These are phyloP conservation scores for Pythium grandisporangium DNA, from an alignment of 352 stramenopile species.

Conservation along the genomic window DNA sequence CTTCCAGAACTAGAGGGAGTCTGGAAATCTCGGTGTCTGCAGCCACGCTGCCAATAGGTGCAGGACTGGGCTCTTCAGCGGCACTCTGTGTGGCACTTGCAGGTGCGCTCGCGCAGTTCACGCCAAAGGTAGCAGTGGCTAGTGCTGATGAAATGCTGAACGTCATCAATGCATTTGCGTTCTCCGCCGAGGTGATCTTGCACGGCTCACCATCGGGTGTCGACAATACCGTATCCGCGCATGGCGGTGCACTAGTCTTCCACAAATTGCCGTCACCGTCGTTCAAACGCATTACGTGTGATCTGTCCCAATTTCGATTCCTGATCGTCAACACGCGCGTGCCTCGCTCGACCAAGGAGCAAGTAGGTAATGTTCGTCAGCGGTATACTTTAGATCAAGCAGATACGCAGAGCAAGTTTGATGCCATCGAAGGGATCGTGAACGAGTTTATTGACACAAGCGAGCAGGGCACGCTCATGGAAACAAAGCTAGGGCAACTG, in stretches of 20 bases:
- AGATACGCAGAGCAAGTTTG: slow-evolving; percentile 45
- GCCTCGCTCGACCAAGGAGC: slow-evolving; percentile 77
- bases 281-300: slow-evolving; percentile 31
- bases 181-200: slow-evolving; percentile 81
- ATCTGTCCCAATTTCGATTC: slow-evolving; percentile 71
- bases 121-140: too few relatives aligned
- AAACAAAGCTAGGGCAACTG: slow-evolving; percentile 27
- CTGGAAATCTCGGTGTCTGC: too few relatives aligned
- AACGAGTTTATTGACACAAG: slow-evolving; percentile 41
- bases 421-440: slow-evolving; percentile 73
- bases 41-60: slow-evolving; percentile 84
- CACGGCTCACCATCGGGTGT: slow-evolving; percentile 88
- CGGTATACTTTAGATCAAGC: slow-evolving; percentile 42
- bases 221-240: slow-evolving; percentile 89
- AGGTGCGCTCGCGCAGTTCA: slow-evolving; percentile 38
- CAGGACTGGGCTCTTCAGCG: slow-evolving; percentile 88
- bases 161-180: slow-evolving; percentile 83
- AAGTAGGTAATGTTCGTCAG: slow-evolving; percentile 68
- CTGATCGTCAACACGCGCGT: slow-evolving; percentile 89
- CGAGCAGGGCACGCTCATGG: slow-evolving; percentile 24
- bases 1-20: too few relatives aligned
- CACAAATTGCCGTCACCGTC: slow-evolving; percentile 34
- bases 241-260: slow-evolving; percentile 82
- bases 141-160: slow-evolving; percentile 16
- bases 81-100: slow-evolving; percentile 84